phyloP scores from a whole-genome alignment of 345 rosid genomes.

The Murraya koenigii region DNA sequence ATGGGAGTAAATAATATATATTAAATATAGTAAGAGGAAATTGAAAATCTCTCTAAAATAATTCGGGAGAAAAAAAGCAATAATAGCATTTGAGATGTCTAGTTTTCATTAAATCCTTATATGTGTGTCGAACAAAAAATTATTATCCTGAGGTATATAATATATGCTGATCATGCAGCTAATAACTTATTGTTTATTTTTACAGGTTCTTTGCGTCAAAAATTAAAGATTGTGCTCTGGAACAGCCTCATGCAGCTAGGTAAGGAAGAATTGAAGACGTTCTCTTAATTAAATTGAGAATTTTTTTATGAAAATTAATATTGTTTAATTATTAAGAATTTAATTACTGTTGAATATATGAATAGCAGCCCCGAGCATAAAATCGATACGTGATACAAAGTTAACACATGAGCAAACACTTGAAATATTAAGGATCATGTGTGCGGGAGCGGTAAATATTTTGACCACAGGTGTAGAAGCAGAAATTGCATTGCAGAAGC shows the following conservation, averaged over 20 bases:
- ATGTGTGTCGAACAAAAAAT: too few relatives aligned
- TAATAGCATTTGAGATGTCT: too few relatives aligned
- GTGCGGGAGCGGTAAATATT: not conserved
- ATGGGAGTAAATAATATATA: too few relatives aligned
- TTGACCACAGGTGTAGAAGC: not conserved
- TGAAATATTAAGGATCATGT: not conserved
- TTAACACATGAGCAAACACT: not conserved
- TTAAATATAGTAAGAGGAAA: too few relatives aligned
- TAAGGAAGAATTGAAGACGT: not conserved
- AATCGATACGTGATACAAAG: not conserved
- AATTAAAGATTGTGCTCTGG: not conserved
- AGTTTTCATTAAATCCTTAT: too few relatives aligned
- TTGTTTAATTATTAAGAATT: not conserved
- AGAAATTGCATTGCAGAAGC: accelerated
- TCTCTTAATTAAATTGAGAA: not conserved
- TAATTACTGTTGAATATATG: not conserved
- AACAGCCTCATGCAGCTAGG: not conserved
- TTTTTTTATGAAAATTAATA: not conserved
- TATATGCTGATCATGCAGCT: too few relatives aligned
- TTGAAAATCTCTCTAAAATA: too few relatives aligned
- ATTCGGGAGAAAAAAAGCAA: too few relatives aligned
- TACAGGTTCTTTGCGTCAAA: not conserved
- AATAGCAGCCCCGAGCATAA: not conserved
- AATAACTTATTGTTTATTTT: not conserved
- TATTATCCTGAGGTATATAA: too few relatives aligned